phyloP scores from a whole-genome alignment of 2,329 filamentous ascomycete genomes.

The Hortaea werneckii region DNA sequence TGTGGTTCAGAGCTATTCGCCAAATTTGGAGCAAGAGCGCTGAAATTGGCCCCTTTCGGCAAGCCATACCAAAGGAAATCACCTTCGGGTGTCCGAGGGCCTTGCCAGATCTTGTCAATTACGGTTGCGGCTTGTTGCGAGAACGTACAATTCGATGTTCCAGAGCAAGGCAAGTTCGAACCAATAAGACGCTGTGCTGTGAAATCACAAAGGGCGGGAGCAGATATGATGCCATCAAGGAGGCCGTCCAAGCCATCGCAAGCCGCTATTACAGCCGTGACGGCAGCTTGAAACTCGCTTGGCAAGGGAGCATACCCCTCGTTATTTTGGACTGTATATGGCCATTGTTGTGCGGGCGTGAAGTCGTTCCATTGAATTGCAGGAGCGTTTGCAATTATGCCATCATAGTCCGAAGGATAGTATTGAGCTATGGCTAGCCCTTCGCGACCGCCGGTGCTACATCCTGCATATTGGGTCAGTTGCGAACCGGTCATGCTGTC shows the following conservation, averaged over 20 bases:
- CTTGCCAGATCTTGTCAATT: slow-evolving; percentile 23
- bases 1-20: slow-evolving; percentile 2
- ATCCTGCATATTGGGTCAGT: slow-evolving; percentile 10
- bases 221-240: slow-evolving; percentile 24
- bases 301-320: slow-evolving; percentile 15
- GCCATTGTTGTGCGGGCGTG: slow-evolving; percentile 19
- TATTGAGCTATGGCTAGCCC: slow-evolving; percentile 27
- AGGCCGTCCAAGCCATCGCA: slow-evolving; percentile 29
- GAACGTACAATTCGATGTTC: slow-evolving; percentile 12
- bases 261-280: slow-evolving; percentile 22
- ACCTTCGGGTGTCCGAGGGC: slow-evolving; percentile 10
- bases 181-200: slow-evolving; percentile 21
- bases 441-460: slow-evolving; percentile 29
- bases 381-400: slow-evolving; percentile 30
- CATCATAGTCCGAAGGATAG: slow-evolving; percentile 29
- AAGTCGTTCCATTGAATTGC: slow-evolving; percentile 28
- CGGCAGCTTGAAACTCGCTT: slow-evolving; percentile 28
- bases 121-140: slow-evolving; percentile 20
- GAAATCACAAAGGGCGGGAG: slow-evolving; percentile 18
- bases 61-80: slow-evolving; percentile 19
- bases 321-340: slow-evolving; percentile 21
- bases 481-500: too few species aligned
- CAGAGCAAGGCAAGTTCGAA: slow-evolving; percentile 14
- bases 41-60: slow-evolving; percentile 4
- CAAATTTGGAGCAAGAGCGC: slow-evolving; percentile 4